Evolutionary conservation across 805 yeast genomes (phyloP).

Genomic region (Saccharomyces kudriavzevii): DNA sequence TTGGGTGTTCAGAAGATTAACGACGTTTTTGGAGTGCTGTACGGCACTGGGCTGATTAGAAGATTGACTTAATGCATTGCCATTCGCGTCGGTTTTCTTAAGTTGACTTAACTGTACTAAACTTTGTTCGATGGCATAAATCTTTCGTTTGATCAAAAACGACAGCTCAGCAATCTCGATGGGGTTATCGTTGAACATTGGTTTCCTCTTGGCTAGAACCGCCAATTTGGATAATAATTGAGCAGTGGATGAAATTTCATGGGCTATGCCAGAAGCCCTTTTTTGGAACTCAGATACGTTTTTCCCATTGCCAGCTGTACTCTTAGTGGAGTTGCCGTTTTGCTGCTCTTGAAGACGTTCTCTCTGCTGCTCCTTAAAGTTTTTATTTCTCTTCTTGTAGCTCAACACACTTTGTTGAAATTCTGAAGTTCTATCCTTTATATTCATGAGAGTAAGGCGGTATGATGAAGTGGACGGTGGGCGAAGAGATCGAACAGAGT

Average conservation of each 20-base stretch:
- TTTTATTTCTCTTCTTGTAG: conserved; percentile 39
- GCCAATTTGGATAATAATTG: conserved; percentile 75
- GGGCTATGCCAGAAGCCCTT: conserved; percentile 75
- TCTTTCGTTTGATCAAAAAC: conserved; percentile 48
- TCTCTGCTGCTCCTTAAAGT: conserved; percentile 1
- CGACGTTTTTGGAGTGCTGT: conserved; percentile 79
- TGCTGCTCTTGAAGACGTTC: conserved; percentile 18
- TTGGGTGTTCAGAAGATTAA: conserved; percentile 77
- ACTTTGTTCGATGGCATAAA: conserved; percentile 63
- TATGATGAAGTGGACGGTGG: neutral
- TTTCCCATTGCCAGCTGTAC: conserved; percentile 11
- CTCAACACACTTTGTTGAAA: conserved; percentile 85
- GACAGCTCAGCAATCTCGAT: conserved; percentile 90
- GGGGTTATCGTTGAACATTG: conserved; percentile 88
- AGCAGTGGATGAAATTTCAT: conserved; percentile 81
- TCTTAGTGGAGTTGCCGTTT: conserved; percentile 19
- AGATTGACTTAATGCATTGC: conserved; percentile 47
- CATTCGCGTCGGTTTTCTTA: conserved; percentile 38
- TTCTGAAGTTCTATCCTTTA: conserved; percentile 82
- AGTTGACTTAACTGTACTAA: conserved; percentile 71
- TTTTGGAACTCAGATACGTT: conserved; percentile 54
- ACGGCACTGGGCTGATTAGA: conserved; percentile 42
- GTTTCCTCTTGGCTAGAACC: conserved; percentile 74
- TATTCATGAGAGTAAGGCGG: conserved; percentile 16
- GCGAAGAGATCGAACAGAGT: neutral